These are phyloP conservation scores for Entophlyctis luteolus DNA, from an alignment of 192 early-diverging fungal genomes.

Conservation along the genomic window DNA sequence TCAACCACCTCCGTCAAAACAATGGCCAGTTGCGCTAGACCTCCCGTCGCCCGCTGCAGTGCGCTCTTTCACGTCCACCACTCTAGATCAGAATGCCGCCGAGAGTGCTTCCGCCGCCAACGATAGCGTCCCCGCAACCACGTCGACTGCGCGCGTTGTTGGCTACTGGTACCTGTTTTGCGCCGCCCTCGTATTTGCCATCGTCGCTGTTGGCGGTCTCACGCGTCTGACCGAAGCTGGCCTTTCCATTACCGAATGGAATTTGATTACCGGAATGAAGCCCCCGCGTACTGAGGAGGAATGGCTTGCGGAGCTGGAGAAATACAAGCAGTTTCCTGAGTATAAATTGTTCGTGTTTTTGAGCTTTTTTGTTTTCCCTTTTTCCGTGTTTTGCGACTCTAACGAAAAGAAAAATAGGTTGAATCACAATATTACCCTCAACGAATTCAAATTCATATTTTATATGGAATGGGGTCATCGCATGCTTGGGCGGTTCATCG, in stretches of 20 bases:
- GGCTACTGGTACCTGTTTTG: conserved; percentile 90
- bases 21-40: too few relatives aligned
- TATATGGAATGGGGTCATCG: conserved; percentile 98
- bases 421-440: conserved; percentile 81
- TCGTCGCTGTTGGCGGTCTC: conserved; percentile 90
- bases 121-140: too few relatives aligned
- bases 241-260: conserved; percentile 96
- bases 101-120: too few relatives aligned
- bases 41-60: too few relatives aligned
- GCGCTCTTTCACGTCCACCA: too few relatives aligned
- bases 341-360: conserved; percentile 74
- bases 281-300: conserved; percentile 78
- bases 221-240: conserved; percentile 97
- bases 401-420: conserved; percentile 46
- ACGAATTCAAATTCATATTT: conserved; percentile 96
- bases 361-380: neutral
- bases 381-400: neutral
- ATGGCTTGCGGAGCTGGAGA: conserved; percentile 93
- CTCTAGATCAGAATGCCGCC: too few relatives aligned
- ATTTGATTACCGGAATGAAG: conserved; percentile 87
- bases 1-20: too few relatives aligned
- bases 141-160: too few relatives aligned
- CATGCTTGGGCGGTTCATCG: conserved; percentile 90
- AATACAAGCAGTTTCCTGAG: conserved; percentile 98
- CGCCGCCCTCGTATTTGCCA: conserved; percentile 84